Evolutionary conservation across 2,329 filamentous ascomycete species (phyloP).

Genomic region (Arachnopeziza araneosa): DNA sequence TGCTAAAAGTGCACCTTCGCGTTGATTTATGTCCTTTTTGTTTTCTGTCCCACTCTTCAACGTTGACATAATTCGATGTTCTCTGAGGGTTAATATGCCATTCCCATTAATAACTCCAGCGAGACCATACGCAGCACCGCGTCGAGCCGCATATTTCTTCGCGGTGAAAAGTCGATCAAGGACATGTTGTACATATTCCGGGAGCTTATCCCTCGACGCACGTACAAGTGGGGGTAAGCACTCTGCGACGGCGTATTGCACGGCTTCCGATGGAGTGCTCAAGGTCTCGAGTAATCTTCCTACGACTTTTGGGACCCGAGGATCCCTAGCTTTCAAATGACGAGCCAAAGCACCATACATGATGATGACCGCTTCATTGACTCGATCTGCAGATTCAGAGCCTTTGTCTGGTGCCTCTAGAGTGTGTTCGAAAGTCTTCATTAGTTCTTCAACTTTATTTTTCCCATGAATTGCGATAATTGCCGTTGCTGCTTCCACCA

Average conservation of each 20-base stretch:
- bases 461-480: conserved; percentile 80
- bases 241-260: conserved; percentile 93
- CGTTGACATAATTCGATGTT: conserved; percentile 79
- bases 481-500: conserved; percentile 83
- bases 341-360: conserved; percentile 91
- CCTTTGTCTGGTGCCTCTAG: conserved; percentile 81
- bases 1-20: conserved; percentile 82
- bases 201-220: conserved; percentile 70
- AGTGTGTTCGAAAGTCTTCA: conserved; percentile 84
- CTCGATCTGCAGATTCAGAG: conserved; percentile 75
- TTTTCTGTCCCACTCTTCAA: conserved; percentile 84
- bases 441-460: conserved; percentile 77
- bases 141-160: conserved; percentile 87
- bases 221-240: conserved; percentile 88
- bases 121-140: conserved; percentile 91
- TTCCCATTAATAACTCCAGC: conserved; percentile 86
- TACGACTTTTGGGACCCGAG: conserved; percentile 82
- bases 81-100: conserved; percentile 73
- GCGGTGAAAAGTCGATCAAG: conserved; percentile 76
- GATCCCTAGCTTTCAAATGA: conserved; percentile 79
- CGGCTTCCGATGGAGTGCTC: conserved; percentile 90
- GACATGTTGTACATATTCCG: conserved; percentile 74
- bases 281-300: conserved; percentile 80
- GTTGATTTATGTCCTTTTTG: conserved; percentile 84
- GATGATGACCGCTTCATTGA: conserved; percentile 96